Conservation (phyloP, 768 basidiomycete species). For the Suillus americanus region DNA sequence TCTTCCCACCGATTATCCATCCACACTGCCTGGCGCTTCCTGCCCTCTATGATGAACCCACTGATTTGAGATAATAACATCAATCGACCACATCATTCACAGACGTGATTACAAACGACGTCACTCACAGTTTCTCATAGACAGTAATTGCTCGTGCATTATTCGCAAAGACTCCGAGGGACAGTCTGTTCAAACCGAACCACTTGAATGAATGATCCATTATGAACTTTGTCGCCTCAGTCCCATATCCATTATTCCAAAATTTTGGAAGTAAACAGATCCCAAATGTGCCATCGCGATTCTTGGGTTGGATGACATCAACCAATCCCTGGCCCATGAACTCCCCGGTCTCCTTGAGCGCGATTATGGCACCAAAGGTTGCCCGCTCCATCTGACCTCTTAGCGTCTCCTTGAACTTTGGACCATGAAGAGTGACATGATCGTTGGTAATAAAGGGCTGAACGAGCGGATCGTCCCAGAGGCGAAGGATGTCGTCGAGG, state of each 20-base stretch:
- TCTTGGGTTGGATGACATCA: slow-evolving; percentile 22
- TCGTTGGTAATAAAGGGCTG: slow-evolving; percentile 18
- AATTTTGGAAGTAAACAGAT: slow-evolving; percentile 31
- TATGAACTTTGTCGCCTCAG: slow-evolving; percentile 40
- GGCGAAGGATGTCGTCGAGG: slow-evolving; percentile 25
- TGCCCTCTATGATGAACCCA: slow-evolving; percentile 42
- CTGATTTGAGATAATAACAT: slow-evolving; percentile 18
- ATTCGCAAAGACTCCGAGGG: slow-evolving; percentile 37
- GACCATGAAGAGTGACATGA: slow-evolving; percentile 13
- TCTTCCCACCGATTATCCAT: slow-evolving; percentile 38
- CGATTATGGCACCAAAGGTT: slow-evolving; percentile 29
- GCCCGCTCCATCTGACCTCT: slow-evolving; percentile 24
- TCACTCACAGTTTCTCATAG: slow-evolving; percentile 43
- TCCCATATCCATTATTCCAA: slow-evolving; percentile 43
- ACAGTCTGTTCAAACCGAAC: slow-evolving; percentile 41
- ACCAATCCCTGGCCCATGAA: slow-evolving; percentile 35
- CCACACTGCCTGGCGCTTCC: slow-evolving; percentile 36
- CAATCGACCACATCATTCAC: neutral
- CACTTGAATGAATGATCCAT: slow-evolving; percentile 40
- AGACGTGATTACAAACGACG: slow-evolving; percentile 2
- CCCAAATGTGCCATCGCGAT: slow-evolving; percentile 33
- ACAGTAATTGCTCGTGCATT: slow-evolving; percentile 40
- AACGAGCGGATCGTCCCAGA: slow-evolving; percentile 33
- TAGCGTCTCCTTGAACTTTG: slow-evolving; percentile 20
- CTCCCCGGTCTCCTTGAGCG: slow-evolving; percentile 25